These are phyloP conservation scores for Lichtheimia corymbifera DNA, from an alignment of 371 early-diverging fungal species.

Conservation along the genomic window DNA sequence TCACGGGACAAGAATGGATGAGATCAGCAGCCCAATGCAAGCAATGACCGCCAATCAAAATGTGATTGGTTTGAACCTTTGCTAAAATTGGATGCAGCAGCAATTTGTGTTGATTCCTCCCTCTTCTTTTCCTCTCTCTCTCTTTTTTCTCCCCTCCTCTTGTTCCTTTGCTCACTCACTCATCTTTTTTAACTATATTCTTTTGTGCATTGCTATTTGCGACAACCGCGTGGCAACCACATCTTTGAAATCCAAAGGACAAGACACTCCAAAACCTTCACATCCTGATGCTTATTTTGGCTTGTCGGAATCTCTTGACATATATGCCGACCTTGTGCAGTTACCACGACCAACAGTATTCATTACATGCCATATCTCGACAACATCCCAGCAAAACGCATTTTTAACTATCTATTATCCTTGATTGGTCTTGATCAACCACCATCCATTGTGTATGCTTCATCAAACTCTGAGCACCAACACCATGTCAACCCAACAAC, in stretches of 20 bases:
- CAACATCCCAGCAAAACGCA: conserved; percentile 9
- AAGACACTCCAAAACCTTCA: too few relatives aligned
- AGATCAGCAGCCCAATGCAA: too few relatives aligned
- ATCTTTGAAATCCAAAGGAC: too few relatives aligned
- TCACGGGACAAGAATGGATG: too few relatives aligned
- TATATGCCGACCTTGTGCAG: conserved; percentile 5
- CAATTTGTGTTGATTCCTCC: not conserved
- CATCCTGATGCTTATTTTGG: conserved; percentile 8
- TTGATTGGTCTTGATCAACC: conserved; percentile 16
- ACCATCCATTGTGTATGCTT: conserved; percentile 7
- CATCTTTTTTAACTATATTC: too few relatives aligned
- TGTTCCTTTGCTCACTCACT: too few relatives aligned
- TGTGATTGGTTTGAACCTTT: too few relatives aligned
- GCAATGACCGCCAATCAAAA: too few relatives aligned
- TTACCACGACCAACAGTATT: conserved; percentile 4
- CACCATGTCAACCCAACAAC: too few relatives aligned
- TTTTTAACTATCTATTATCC: conserved; percentile 12
- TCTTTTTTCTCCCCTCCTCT: not conserved
- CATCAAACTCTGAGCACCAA: conserved; percentile 9
- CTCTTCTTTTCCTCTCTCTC: not conserved
- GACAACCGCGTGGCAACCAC: too few relatives aligned
- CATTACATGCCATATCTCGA: conserved; percentile 15
- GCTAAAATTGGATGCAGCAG: too few relatives aligned
- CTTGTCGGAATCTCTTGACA: conserved; percentile 5
- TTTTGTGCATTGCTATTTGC: too few relatives aligned